A percentile compares a stretch with the other conserved stretches of the same genome.
Evolutionary conservation across 257 asterid genomes (phyloP).

Genomic region (Asclepias syriaca): DNA sequence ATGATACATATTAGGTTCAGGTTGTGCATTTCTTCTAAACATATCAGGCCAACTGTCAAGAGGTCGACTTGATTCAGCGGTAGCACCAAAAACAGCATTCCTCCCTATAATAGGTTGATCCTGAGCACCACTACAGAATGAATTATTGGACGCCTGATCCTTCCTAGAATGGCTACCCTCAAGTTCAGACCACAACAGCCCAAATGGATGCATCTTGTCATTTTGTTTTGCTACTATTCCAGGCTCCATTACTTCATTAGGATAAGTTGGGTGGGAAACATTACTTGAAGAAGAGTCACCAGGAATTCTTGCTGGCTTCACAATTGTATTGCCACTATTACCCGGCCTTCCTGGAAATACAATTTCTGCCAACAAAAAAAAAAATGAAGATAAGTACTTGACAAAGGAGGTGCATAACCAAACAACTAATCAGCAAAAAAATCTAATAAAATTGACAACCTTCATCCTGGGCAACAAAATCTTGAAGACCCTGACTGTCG

Average conservation of each 20-base stretch:
- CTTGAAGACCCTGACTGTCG: slow-evolving; percentile 41
- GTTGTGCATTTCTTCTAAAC: slow-evolving; percentile 39
- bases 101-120: slow-evolving; percentile 48
- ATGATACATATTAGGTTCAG: slow-evolving; percentile 52
- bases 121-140: slow-evolving; percentile 36
- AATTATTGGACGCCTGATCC: slow-evolving; percentile 31
- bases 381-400: slow-evolving; percentile 6
- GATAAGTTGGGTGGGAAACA: slow-evolving; percentile 29
- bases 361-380: slow-evolving; percentile 42
- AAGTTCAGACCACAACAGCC: slow-evolving; percentile 88
- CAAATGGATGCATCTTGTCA: slow-evolving; percentile 61
- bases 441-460: slow-evolving; percentile 38
- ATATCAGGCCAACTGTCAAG: slow-evolving; percentile 61
- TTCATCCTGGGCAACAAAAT: slow-evolving; percentile 61
- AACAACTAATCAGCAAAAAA: slow-evolving; percentile 6
- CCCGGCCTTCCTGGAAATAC: slow-evolving; percentile 85
- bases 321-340: slow-evolving; percentile 56
- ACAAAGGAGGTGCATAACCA: neutral
- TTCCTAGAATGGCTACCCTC: slow-evolving; percentile 61
- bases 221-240: slow-evolving; percentile 37
- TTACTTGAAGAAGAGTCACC: slow-evolving; percentile 40
- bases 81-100: slow-evolving; percentile 37
- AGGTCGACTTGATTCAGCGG: slow-evolving; percentile 36
- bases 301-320: slow-evolving; percentile 34
- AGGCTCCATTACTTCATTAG: slow-evolving; percentile 36